Evolutionary conservation across 1,284 basidiomycete species (phyloP).

Genomic region (Vanrija pseudolonga): DNA sequence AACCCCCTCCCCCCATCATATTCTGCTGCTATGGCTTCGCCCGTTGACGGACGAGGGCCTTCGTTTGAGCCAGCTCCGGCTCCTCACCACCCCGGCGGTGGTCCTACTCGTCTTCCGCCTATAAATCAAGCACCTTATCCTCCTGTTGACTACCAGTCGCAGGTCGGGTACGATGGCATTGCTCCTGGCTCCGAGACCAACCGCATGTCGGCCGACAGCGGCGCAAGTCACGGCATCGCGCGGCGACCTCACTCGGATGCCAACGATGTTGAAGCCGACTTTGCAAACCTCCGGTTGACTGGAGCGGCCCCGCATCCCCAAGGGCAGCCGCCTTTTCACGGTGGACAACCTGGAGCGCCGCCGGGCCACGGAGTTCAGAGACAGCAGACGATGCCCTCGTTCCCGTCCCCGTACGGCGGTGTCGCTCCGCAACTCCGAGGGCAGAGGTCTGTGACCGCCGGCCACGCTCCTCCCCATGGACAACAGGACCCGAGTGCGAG

Average conservation of each 20-base stretch:
- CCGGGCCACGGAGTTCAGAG: background rate
- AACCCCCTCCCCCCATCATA: conserved; percentile 12
- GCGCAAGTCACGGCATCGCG: conserved; percentile 2
- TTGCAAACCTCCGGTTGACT: conserved; percentile 33
- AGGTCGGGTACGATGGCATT: conserved; percentile 6
- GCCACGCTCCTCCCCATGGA: conserved; percentile 9
- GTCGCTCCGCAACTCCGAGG: conserved; percentile 11
- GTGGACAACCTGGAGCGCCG: too few species aligned
- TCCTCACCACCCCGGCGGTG: too few species aligned
- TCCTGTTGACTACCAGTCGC: conserved; percentile 38
- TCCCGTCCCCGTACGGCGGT: conserved; percentile 6
- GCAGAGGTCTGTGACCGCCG: conserved; percentile 21
- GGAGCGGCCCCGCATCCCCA: conserved; percentile 8
- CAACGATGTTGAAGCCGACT: conserved; percentile 30
- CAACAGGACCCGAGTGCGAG: conserved; percentile 35
- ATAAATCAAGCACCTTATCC: conserved; percentile 34
- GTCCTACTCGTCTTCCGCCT: conserved; percentile 6
- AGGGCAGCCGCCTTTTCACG: conserved; percentile 1
- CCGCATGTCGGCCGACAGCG: conserved; percentile 23
- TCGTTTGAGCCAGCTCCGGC: background rate
- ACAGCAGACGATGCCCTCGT: conserved; percentile 19
- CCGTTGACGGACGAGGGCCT: background rate
- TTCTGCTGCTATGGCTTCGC: background rate
- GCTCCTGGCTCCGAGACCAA: conserved; percentile 14
- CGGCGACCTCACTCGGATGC: conserved; percentile 38